These are phyloP conservation scores for Trichophyton simii DNA, from an alignment of 2,329 filamentous ascomycete species.

Conservation along the genomic window DNA sequence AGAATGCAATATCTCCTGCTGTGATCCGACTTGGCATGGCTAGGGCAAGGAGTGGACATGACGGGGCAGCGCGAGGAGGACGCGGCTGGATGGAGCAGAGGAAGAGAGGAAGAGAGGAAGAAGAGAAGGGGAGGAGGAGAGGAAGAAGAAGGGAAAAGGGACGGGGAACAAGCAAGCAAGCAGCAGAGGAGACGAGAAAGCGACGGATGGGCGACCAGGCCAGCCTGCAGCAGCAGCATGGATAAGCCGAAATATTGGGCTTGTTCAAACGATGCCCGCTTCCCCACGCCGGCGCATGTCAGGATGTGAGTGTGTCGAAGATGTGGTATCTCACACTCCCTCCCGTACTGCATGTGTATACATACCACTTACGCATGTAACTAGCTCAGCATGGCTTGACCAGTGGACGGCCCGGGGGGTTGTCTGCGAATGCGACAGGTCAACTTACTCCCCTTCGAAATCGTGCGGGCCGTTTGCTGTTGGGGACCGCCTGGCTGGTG, in stretches of 20 bases:
- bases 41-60: neutral
- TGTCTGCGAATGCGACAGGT: neutral
- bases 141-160: neutral
- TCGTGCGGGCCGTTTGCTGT: neutral
- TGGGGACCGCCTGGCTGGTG: no score
- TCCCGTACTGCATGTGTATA: neutral
- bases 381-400: constrained; percentile 1
- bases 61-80: neutral
- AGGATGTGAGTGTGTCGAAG: neutral
- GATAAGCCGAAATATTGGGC: neutral
- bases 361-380: neutral
- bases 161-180: neutral
- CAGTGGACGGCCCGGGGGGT: neutral
- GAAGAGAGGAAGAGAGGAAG: neutral
- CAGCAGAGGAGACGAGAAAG: neutral
- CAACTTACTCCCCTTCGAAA: neutral
- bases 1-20: neutral
- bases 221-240: constrained; percentile 1
- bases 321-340: neutral
- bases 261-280: neutral
- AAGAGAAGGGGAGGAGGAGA: neutral
- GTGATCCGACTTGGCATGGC: constrained; percentile 4
- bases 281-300: constrained; percentile 1
- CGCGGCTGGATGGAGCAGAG: neutral
- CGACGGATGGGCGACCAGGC: neutral